Percentiles rank a stretch among this genome's conserved stretches.
phyloP scores from a whole-genome alignment of 306 rosid species.

The Prunus mongolica region DNA sequence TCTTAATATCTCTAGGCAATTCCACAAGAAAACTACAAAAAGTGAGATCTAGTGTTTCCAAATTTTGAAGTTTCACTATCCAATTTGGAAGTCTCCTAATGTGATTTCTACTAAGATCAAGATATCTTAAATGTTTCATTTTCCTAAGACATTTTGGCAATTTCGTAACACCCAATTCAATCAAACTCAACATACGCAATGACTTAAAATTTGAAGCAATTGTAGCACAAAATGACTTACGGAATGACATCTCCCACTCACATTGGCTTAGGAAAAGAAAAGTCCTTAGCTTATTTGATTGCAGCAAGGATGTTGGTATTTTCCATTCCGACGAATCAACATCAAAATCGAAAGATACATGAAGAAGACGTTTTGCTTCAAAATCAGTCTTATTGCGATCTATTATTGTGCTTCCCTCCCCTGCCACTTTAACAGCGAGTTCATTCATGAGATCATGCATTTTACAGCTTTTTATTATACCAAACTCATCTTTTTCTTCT shows the following conservation, averaged over 20 bases:
- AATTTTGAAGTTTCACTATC: conserved; percentile 1
- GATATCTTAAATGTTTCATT: conserved; percentile 16
- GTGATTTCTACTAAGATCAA: background rate
- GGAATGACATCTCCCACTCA: no score
- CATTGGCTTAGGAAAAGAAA: background rate
- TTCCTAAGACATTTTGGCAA: background rate
- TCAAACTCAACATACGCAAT: conserved; percentile 22
- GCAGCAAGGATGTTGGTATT: background rate
- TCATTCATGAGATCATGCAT: no score
- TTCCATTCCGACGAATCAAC: background rate
- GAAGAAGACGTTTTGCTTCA: background rate
- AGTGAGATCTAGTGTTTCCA: background rate
- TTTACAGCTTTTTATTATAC: no score
- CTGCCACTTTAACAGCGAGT: no score
- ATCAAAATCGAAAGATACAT: background rate
- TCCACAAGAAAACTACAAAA: background rate
- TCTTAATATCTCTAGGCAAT: background rate
- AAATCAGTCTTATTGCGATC: background rate
- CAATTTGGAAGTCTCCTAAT: conserved; percentile 4
- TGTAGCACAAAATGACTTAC: background rate
- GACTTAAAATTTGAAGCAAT: background rate
- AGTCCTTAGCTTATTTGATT: conserved; percentile 20
- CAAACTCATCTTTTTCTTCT: background rate
- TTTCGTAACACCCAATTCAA: background rate
- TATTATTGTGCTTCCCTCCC: no score